Evolutionary conservation across 805 yeast genomes (phyloP).

Genomic region (Kluyveromyces aestuarii): DNA sequence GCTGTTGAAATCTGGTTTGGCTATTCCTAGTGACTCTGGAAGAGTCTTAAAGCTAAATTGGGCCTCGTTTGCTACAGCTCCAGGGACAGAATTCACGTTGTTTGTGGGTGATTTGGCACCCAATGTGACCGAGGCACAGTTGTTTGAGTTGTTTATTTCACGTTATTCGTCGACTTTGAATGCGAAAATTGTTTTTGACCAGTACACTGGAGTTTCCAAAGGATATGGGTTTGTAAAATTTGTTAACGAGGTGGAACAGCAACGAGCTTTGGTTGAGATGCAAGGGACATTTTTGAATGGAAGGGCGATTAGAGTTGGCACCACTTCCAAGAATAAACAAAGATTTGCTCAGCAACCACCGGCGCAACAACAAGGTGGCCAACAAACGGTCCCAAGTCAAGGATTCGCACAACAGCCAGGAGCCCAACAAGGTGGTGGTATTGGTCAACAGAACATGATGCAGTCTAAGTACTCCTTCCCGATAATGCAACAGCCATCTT

Average conservation of each 20-base stretch:
- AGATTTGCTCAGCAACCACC: constrained; percentile 10
- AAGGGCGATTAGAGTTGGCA: constrained; percentile 68
- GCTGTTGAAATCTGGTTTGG: constrained; percentile 54
- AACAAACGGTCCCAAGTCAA: not conserved
- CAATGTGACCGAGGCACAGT: constrained; percentile 57
- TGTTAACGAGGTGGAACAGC: constrained; percentile 53
- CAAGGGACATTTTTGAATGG: constrained; percentile 67
- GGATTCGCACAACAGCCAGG: not conserved
- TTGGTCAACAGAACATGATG: constrained; percentile 1
- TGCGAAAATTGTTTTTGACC: constrained; percentile 74
- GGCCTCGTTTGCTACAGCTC: constrained; percentile 40
- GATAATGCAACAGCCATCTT: constrained; percentile 42
- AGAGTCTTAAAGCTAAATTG: constrained; percentile 64
- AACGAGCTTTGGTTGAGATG: constrained; percentile 69
- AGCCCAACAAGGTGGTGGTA: not conserved
- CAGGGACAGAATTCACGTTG: constrained; percentile 46
- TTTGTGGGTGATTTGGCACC: constrained; percentile 82
- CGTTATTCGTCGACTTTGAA: constrained; percentile 66
- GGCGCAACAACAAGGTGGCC: constrained; percentile 6
- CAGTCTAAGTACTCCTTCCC: constrained; percentile 20
- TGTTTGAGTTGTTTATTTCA: constrained; percentile 57
- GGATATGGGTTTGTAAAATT: constrained; percentile 92
- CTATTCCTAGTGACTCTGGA: constrained; percentile 50
- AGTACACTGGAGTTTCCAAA: constrained; percentile 56
- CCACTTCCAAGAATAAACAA: constrained; percentile 43